Base-by-base conservation (phyloP, 805 yeast genomes). In the Suhomyces faveliae region DNA sequence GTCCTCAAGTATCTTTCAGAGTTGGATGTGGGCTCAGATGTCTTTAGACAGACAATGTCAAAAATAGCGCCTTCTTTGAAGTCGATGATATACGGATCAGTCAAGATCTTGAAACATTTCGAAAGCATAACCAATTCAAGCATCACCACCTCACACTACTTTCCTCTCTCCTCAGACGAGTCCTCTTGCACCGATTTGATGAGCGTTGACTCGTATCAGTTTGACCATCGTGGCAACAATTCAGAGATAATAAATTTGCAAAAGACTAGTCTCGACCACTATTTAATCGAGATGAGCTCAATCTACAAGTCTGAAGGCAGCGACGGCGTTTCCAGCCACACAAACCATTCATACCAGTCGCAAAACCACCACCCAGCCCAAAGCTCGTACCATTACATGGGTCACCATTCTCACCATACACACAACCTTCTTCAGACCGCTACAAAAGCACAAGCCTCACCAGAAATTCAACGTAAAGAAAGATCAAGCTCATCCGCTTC, bases 1-100 rank as follows among this genome's bases (percentile, higher is more conserved):
- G 58, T 69, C 6, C 55, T 71, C 12, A 61, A 60, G 41, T 64
- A 66, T 2, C 52, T 71, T 29, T 60, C 71, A 3, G 66, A 64
- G 40, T 56, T 59, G 20, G 54, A 61, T 8, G 51, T 53, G 2
- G 61, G 64, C 11, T 41, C 43, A 10, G 50, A 38, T 1, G 46
- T 52, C 3, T 72, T 68, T 43, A 38, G 51, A 3, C 45, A 45
- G 3, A 13, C 70, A 12, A 66, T 72, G 60, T 43, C 37, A 23
- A 49, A 52, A 37, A 50, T 72, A 35, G 47, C 62, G 2, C n/a
- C 45, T 7, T 56, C 56, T 2, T 54, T 72, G 29, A 66, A 62
- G 42, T 41, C 51, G 12, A 58, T 67, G 62, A 49, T 63, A 2
- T 61, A 53, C 40, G 65, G 62, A 12, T 54, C 64, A 2, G 55